Base-by-base conservation (phyloP, 331 rosid species). In the Rosa hybrid region DNA sequence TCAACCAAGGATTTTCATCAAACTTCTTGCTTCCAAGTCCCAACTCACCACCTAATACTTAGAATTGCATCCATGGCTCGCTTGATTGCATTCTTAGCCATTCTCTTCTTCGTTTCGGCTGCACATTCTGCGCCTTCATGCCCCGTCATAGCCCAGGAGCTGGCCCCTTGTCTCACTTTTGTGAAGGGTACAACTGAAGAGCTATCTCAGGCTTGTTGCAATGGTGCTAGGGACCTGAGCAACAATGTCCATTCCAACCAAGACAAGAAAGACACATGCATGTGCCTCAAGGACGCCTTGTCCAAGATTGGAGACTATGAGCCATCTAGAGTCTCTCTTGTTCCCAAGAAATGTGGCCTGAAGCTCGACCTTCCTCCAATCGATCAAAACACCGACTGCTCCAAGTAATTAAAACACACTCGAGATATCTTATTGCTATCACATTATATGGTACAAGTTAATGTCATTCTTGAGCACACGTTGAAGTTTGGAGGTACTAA, bases 261-360 rank as follows among this genome's bases (percentile, higher is more conserved):
- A 60, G 78, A 84, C 68, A 82, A 60, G 56, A 46, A 27, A 68
- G 77, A 48, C 1, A 54, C 56, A 1, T 81, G 85, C 71, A 0
- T 23, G 34, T 77, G 87, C 81, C 73, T 68, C 4, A 68, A 74
- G 81, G 12, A n/a, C 7, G 60, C 17, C 14, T 18, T 79, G 23
- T 34, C 72, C 11, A 12, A 1, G 10, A 10, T 77, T 23, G 68
- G 77, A 38, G 17, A 18, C 17, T 21, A 77, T 17, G 71, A 68
- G 20, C 57, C 74, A 16, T 38, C 69, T 53, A 72, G 53, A 11
- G 45, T 84, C 72, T 12, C 82, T 59, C 44, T 5, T 13, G 11
- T 81, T 60, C 56, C 74, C 49, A 68, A 81, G 50, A 68, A 77
- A 21, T 84, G 85, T 81, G 74, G 74, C 18, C 21, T 84, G 5